phyloP scores from a whole-genome alignment of 2,329 filamentous ascomycete genomes.

The Neopestalotiopsis clavispora region DNA sequence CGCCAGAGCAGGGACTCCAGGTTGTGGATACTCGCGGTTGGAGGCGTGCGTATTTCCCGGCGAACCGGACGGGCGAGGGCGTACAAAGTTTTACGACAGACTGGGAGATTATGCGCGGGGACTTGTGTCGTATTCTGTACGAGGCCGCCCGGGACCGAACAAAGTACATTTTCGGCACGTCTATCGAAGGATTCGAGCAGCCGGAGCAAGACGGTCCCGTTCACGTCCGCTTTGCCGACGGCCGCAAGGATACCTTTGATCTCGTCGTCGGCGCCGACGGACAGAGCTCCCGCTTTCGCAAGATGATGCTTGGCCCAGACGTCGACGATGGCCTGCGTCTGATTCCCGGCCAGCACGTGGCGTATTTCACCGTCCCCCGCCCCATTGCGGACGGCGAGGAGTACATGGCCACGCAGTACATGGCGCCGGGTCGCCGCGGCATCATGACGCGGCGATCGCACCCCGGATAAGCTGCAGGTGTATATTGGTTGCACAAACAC shows the following conservation, averaged over 20 bases:
- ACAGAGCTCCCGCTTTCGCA: constrained; percentile 51
- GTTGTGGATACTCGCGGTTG: constrained; percentile 48
- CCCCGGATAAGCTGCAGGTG: constrained; percentile 36
- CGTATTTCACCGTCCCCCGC: constrained; percentile 44
- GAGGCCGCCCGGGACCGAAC: constrained; percentile 40
- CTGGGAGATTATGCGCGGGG: constrained; percentile 64
- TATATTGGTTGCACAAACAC: constrained; percentile 37
- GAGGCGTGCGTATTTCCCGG: constrained; percentile 42
- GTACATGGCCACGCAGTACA: constrained; percentile 35
- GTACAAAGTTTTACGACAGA: constrained; percentile 55
- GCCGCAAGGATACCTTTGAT: constrained; percentile 48
- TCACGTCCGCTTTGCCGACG: constrained; percentile 47
- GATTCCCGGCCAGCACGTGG: constrained; percentile 37
- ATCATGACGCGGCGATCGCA: constrained; percentile 44
- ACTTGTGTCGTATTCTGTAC: constrained; percentile 55
- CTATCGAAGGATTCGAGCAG: constrained; percentile 34
- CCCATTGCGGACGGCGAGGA: constrained; percentile 24
- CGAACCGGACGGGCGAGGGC: constrained; percentile 45
- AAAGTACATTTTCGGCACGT: constrained; percentile 38
- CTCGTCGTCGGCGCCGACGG: constrained; percentile 62
- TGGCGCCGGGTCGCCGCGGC: constrained; percentile 38
- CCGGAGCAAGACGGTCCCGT: constrained; percentile 29
- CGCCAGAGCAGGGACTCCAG: constrained; percentile 53
- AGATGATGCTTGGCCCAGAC: constrained; percentile 37
- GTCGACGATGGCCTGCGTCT: constrained; percentile 32